These are phyloP conservation scores for Daldinia sp. DNA, from an alignment of 2,329 filamentous ascomycete species.

Conservation along the genomic window DNA sequence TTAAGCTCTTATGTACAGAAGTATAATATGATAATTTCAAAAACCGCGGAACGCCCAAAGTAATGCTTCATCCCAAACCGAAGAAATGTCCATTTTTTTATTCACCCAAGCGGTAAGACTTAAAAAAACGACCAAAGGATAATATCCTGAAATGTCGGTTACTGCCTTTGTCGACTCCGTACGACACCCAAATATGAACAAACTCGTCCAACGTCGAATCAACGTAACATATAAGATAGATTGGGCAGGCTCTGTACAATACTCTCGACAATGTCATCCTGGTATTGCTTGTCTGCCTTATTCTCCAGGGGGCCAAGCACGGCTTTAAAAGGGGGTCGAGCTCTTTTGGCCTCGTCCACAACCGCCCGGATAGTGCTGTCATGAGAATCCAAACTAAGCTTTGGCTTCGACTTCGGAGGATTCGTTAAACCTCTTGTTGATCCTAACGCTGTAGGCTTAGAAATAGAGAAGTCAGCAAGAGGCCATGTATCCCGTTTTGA, in stretches of 20 bases:
- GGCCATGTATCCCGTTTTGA: constrained; percentile 23
- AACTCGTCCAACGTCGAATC: constrained; percentile 8
- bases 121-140: constrained; percentile 12
- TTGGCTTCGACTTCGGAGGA: constrained; percentile 12
- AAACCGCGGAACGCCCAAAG: constrained; percentile 28
- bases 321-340: constrained; percentile 15
- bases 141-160: neutral
- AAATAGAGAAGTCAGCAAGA: constrained; percentile 23
- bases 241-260: constrained; percentile 53
- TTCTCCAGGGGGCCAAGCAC: constrained; percentile 33
- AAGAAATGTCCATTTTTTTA: constrained; percentile 20
- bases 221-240: constrained; percentile 57
- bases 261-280: constrained; percentile 47
- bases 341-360: neutral
- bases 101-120: constrained; percentile 29
- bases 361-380: neutral
- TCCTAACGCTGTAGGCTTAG: constrained; percentile 22
- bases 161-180: constrained; percentile 12
- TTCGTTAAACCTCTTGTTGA: constrained; percentile 1
- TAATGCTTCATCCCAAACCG: constrained; percentile 34
- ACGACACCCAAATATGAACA: constrained; percentile 12
- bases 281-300: constrained; percentile 29
- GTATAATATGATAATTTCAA: constrained; percentile 8
- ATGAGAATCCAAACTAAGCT: neutral
- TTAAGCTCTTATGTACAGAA: constrained; percentile 14